These are phyloP conservation scores for Crucibulum laeve DNA, from an alignment of 768 basidiomycete genomes.

Conservation along the genomic window DNA sequence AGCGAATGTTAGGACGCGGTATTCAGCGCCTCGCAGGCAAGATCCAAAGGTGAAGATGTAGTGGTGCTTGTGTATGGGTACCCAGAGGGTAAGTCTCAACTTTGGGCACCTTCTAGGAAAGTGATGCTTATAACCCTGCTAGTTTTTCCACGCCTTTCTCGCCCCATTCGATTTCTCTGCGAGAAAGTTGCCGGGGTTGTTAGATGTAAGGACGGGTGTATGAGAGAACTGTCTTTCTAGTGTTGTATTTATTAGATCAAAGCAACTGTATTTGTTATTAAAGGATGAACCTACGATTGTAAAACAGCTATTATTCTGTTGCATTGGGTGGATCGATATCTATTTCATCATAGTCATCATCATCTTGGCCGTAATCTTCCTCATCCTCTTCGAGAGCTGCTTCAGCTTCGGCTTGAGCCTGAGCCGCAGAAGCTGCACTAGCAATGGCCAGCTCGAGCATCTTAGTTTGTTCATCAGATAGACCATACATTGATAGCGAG, in stretches of 20 bases:
- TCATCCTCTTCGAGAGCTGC: conserved; percentile 72
- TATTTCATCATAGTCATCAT: conserved; percentile 40
- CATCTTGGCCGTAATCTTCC: conserved; percentile 42
- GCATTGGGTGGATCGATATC: conserved; percentile 30
- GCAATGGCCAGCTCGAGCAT: conserved; percentile 71
- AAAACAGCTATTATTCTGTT: conserved; percentile 6
- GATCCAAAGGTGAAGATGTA: conserved; percentile 53
- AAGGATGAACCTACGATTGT: neutral
- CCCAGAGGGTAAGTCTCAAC: neutral
- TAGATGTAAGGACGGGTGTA: neutral
- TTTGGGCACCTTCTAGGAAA: neutral
- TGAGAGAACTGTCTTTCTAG: neutral
- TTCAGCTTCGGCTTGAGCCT: conserved; percentile 76
- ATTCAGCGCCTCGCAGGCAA: conserved; percentile 33
- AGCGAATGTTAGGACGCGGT: conserved; percentile 48
- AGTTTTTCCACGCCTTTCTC: neutral
- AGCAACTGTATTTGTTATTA: neutral
- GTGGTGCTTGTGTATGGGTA: conserved; percentile 2
- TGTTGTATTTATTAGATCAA: conserved; percentile 1
- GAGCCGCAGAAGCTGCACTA: conserved; percentile 68
- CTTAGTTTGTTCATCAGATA: conserved; percentile 70
- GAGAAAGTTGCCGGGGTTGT: neutral
- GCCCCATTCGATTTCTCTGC: neutral
- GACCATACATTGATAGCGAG: conserved; percentile 61
- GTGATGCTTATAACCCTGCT: neutral